These are phyloP conservation scores for Spinacia oleracea DNA, from an alignment of 179 eudicot genomes.

Conservation along the genomic window DNA sequence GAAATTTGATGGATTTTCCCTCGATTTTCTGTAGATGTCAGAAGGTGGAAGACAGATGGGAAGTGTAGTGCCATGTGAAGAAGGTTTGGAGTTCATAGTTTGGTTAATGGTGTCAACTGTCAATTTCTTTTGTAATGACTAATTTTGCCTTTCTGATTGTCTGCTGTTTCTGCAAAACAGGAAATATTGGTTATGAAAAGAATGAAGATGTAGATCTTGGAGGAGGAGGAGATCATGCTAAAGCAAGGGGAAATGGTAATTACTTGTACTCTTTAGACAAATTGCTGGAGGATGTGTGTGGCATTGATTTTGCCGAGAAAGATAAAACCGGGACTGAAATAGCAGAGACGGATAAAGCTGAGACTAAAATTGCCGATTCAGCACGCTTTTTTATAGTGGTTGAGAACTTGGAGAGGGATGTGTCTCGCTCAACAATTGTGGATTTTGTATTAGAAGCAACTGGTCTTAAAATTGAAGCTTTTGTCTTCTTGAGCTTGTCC, in stretches of 20 bases:
- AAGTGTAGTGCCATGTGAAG: background rate
- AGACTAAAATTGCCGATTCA: background rate
- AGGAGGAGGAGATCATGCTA: constrained; percentile 25
- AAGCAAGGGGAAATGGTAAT: background rate
- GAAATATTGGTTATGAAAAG: constrained; percentile 12
- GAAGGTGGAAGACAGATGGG: background rate
- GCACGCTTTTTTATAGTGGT: constrained; percentile 35
- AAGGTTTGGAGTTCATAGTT: constrained; percentile 13
- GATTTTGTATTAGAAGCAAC: constrained; percentile 49
- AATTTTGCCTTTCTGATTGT: background rate
- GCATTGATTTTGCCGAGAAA: background rate
- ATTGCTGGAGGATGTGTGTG: constrained; percentile 5
- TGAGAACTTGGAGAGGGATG: constrained; percentile 59
- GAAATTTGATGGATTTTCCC: background rate
- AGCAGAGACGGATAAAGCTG: background rate
- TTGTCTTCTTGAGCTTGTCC: constrained; percentile 40
- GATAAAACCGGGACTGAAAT: background rate
- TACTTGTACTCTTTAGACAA: background rate
- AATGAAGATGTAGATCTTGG: constrained; percentile 49
- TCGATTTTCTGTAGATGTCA: constrained; percentile 13
- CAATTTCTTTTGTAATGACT: background rate
- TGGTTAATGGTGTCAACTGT: background rate
- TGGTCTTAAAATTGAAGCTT: constrained; percentile 44
- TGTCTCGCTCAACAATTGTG: constrained; percentile 40
- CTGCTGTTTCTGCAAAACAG: constrained; percentile 26